Evolutionary conservation across 2,329 filamentous ascomycete species (phyloP), one percentile per base, ranked within the genome.

Genomic region (Cladosporium oxysporum): DNA sequence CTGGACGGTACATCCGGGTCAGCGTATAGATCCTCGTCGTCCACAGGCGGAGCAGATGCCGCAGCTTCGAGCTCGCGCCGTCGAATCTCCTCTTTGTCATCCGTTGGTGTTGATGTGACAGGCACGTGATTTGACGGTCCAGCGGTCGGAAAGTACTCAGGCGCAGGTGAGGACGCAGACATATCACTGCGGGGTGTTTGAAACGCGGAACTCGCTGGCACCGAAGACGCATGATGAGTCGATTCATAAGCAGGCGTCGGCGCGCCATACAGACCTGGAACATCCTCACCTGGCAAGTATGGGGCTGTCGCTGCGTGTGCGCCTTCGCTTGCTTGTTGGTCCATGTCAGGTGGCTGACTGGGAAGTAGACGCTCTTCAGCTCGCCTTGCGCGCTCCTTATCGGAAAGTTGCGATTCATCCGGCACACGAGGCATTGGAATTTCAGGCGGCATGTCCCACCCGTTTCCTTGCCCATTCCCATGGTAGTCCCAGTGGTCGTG

Each of bases 21-120:
- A 11, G 57, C 57, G 14, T 41, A 41, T 10, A 47, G 37, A n/a
- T 44, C 35, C 1, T 59, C 35, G 12, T 59, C 53, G 12, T 62
- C 58, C 5, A 47, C 21, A 3, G 74, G 74, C 2, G 81, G 81
- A 4, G 78, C 79, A 47, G 80, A 83, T 10, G 75, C 73, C 53
- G 80, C 78, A 67, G 77, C 70, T 68, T 80, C 73, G 5, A 83
- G 69, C 58, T 78, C 73, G 10, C 76, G 75, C 18, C 79, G 73
- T 60, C 93, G 90, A 7, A 92, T 80, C 75, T 96, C 92, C 71
- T 89, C 88, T 76, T 96, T 95, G 76, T 96, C 93, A 64, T 95
- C 91, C 16, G 78, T 81, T 3, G 79, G 69, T 18, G 60, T 26
- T 12, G 50, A 2, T 6, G 23, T 26, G 3, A 65, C 5, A 28